Evolutionary conservation across 2,329 filamentous ascomycete species (phyloP).

Genomic region (Calonectria fujianensis): DNA sequence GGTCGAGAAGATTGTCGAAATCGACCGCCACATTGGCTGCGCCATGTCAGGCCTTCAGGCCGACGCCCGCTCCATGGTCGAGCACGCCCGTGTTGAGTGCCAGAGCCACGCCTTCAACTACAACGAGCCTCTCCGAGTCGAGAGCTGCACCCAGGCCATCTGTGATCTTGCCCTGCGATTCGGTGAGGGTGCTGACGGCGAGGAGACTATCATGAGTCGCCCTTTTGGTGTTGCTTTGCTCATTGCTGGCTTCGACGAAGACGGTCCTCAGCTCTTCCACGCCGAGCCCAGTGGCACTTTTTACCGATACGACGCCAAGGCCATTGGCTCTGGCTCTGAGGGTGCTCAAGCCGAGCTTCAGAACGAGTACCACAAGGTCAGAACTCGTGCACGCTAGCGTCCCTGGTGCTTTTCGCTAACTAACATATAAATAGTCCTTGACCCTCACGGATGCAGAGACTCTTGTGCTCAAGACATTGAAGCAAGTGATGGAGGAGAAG

Average conservation of each 20-base stretch:
- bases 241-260: slow-evolving; percentile 98
- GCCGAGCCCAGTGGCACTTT: slow-evolving; percentile 98
- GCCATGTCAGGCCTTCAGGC: slow-evolving; percentile 99
- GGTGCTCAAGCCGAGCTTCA: slow-evolving; percentile 98
- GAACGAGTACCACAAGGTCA: slow-evolving; percentile 96
- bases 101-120: slow-evolving; percentile 99
- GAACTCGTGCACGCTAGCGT: slow-evolving; percentile 37
- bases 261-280: slow-evolving; percentile 97
- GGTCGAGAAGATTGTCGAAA: slow-evolving; percentile 99
- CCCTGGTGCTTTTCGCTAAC: background rate
- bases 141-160: slow-evolving; percentile 99
- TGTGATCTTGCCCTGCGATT: slow-evolving; percentile 97
- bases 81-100: slow-evolving; percentile 97
- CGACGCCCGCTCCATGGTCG: slow-evolving; percentile 97
- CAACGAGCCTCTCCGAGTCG: slow-evolving; percentile 93
- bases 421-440: slow-evolving; percentile 76
- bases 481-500: slow-evolving; percentile 99
- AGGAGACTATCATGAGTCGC: slow-evolving; percentile 98
- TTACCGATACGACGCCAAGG: slow-evolving; percentile 99
- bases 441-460: slow-evolving; percentile 95
- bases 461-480: slow-evolving; percentile 95
- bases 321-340: slow-evolving; percentile 97
- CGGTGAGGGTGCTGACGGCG: slow-evolving; percentile 96
- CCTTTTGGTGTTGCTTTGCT: slow-evolving; percentile 97
- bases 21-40: slow-evolving; percentile 98